Evolutionary conservation across 1,284 basidiomycete genomes (phyloP).

Genomic region (Cryptococcus deneoformans): DNA sequence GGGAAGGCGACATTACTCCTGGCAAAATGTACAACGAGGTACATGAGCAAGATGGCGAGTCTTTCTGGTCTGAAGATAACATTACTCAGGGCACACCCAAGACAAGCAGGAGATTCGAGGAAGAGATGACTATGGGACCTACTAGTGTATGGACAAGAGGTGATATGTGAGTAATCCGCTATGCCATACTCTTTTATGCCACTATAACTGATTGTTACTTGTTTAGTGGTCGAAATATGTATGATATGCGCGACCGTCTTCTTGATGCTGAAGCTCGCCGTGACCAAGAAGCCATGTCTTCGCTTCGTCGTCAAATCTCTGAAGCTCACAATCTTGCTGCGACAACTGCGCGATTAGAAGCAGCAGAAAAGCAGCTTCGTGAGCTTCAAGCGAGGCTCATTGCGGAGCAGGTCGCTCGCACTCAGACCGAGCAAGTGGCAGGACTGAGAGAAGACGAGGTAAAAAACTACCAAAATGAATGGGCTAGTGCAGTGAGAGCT

Average conservation of each 20-base stretch:
- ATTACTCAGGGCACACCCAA: slow-evolving; percentile 19
- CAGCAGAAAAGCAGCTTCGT: slow-evolving; percentile 35
- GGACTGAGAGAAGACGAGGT: slow-evolving; percentile 26
- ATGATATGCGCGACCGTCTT: slow-evolving; percentile 33
- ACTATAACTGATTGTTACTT: background rate
- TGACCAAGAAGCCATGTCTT: slow-evolving; percentile 9
- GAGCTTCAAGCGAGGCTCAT: slow-evolving; percentile 44
- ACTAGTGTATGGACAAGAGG: slow-evolving; percentile 21
- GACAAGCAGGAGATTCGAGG: slow-evolving; percentile 16
- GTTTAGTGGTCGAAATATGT: slow-evolving; percentile 28
- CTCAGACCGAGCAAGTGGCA: slow-evolving; percentile 30
- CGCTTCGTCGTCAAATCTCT: slow-evolving; percentile 12
- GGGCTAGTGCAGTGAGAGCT: slow-evolving; percentile 34
- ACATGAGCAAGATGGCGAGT: slow-evolving; percentile 5
- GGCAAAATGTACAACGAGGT: background rate
- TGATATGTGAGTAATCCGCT: slow-evolving; percentile 22
- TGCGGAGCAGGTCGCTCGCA: slow-evolving; percentile 38
- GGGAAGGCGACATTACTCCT: slow-evolving; percentile 11
- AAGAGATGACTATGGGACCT: slow-evolving; percentile 27
- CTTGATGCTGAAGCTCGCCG: slow-evolving; percentile 14
- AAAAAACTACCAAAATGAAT: slow-evolving; percentile 35
- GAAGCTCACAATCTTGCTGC: slow-evolving; percentile 24
- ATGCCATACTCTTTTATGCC: background rate
- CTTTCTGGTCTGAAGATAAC: slow-evolving; percentile 17
- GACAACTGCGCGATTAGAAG: slow-evolving; percentile 30